These are phyloP conservation scores for Epichloe sp. DNA, from an alignment of 2,329 filamentous ascomycete genomes.

Conservation along the genomic window DNA sequence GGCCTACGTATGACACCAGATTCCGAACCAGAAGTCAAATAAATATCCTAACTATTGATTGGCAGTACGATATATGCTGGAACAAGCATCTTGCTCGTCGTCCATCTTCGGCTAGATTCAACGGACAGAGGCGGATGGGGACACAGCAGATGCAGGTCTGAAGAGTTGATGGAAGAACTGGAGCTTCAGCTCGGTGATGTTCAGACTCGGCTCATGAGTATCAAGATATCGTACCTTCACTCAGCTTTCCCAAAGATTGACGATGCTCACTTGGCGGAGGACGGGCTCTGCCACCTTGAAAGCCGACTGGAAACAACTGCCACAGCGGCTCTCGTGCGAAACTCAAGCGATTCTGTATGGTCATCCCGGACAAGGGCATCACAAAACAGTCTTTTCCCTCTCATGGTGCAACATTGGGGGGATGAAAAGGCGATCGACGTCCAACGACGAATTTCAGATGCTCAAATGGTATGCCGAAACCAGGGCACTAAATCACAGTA, in stretches of 20 bases:
- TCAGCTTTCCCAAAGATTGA: constrained; percentile 35
- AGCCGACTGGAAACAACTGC: constrained; percentile 41
- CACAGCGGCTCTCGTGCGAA: constrained; percentile 35
- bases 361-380: constrained; percentile 27
- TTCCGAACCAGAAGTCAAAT: neutral
- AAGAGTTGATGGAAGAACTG: constrained; percentile 45
- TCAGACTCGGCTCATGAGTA: constrained; percentile 34
- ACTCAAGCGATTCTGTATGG: constrained; percentile 37
- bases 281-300: constrained; percentile 25
- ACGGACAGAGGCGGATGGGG: constrained; percentile 2
- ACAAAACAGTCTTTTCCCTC: constrained; percentile 27
- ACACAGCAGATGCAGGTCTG: constrained; percentile 29
- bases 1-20: constrained; percentile 22
- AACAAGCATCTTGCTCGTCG: constrained; percentile 35
- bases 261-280: constrained; percentile 8
- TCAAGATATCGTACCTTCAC: constrained; percentile 41
- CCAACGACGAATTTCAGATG: constrained; percentile 6
- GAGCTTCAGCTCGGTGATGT: constrained; percentile 41
- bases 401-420: constrained; percentile 38
- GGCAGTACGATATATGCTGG: constrained; percentile 28
- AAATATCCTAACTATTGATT: constrained; percentile 6
- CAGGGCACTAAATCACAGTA: neutral
- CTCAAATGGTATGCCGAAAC: neutral
- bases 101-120: constrained; percentile 26
- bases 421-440: constrained; percentile 23